Evolutionary conservation across 306 rosid species (phyloP).

Genomic region (Gleditsia sinensis): DNA sequence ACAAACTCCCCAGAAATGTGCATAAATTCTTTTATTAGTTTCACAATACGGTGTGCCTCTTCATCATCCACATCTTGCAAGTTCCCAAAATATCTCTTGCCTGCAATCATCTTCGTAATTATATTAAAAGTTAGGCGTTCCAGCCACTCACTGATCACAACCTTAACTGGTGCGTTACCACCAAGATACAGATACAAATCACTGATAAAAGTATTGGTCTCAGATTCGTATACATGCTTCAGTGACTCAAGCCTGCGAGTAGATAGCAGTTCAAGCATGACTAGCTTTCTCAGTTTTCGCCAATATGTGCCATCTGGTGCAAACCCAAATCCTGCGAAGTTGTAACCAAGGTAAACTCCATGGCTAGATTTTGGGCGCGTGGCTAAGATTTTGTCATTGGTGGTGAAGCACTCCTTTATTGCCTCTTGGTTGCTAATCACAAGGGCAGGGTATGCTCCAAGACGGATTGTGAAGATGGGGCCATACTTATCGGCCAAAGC

Average conservation of each 20-base stretch:
- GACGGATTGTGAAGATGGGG: constrained; percentile 47
- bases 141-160: constrained; percentile 51
- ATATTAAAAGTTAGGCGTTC: constrained; percentile 47
- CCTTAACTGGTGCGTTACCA: neutral
- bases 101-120: constrained; percentile 46
- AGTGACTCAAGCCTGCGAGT: constrained; percentile 45
- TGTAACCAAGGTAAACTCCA: constrained; percentile 49
- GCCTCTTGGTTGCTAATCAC: constrained; percentile 53
- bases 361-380: constrained; percentile 50
- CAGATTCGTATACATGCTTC: constrained; percentile 38
- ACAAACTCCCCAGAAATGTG: constrained; percentile 44
- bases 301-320: constrained; percentile 51
- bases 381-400: constrained; percentile 50
- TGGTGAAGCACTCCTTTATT: constrained; percentile 60
- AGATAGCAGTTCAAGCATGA: constrained; percentile 47
- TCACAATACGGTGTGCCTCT: constrained; percentile 46
- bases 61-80: constrained; percentile 42
- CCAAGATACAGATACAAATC: constrained; percentile 19
- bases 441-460: constrained; percentile 48
- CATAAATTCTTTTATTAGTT: constrained; percentile 52
- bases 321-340: constrained; percentile 54
- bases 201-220: constrained; percentile 34
- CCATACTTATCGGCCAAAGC: constrained; percentile 55
- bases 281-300: constrained; percentile 48
- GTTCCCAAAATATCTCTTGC: constrained; percentile 55